Base-by-base conservation (phyloP, 2,329 filamentous ascomycete species). In the Scytalidium lignicola region DNA sequence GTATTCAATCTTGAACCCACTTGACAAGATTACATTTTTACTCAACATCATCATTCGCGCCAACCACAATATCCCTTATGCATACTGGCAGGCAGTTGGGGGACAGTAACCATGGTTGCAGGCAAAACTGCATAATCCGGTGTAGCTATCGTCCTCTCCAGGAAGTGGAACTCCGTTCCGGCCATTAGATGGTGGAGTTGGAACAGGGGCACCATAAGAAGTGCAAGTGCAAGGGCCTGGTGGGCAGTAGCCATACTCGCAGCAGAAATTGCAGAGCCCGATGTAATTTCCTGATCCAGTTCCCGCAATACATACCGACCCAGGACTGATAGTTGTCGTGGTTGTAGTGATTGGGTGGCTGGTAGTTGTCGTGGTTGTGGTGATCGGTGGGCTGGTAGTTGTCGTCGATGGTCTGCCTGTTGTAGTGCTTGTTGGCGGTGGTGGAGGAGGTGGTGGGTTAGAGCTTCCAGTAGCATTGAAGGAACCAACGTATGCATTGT, bases 81-180 rank as follows among this genome's bases (percentile, higher is more conserved):
- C 10, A 13, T 37, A 37, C 15, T 37, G 12, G 15, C 55, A 57
- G 40, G 55, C 55, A 40, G 62, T 63, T 3, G 57, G 44, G 0
- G 72, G 72, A 45, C 71, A 74, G 51, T 75, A 75, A 0, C 71
- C 72, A 55, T 73, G 69, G 51, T 67, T 69, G 42, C 72, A 75
- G 9, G 70, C 63, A 52, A 67, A 76, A 49, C 67, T 72, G 53
- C 74, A 76, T 15, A 76, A 64, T 0, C 71, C 72, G 39, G 66
- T 52, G 51, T 75, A 76, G 1, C 62, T 59, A 3, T 67, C 62
- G 28, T 62, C 58, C 20, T 65, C 54, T 1, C 65, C 66, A 0
- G 58, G 47, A 2, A 65, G 44, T 3, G 70, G 69, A 28, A 65
- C 67, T 0, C 70, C 68, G 2, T 62, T 40, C 0, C 56, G 53